Evolutionary conservation across 1,284 basidiomycete species (phyloP).

Genomic region (Trichosporon ovoides): DNA sequence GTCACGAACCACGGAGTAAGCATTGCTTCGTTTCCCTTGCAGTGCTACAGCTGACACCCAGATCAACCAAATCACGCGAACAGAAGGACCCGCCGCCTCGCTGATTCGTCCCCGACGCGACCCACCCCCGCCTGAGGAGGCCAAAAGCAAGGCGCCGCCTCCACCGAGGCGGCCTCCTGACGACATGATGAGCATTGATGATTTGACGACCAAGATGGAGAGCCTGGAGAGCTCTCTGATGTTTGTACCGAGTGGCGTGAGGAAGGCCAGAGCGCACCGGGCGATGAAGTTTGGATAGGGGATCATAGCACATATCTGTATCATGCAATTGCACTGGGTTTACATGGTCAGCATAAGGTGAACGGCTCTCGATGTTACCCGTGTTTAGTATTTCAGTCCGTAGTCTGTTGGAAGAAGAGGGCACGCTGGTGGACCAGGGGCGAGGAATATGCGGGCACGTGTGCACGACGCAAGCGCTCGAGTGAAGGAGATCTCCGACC

Average conservation of each 20-base stretch:
- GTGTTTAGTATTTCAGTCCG: too few relatives aligned
- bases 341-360: too few relatives aligned
- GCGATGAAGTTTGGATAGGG: slow-evolving; percentile 2
- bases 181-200: slow-evolving; percentile 29
- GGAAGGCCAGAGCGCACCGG: neutral
- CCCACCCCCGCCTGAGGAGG: neutral
- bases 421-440: too few relatives aligned
- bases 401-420: too few relatives aligned
- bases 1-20: slow-evolving; percentile 77
- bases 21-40: neutral
- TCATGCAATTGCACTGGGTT: neutral
- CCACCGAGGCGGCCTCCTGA: slow-evolving; percentile 11
- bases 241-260: slow-evolving; percentile 29
- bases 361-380: too few relatives aligned
- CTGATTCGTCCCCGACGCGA: slow-evolving; percentile 34
- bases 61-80: slow-evolving; percentile 36
- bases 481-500: too few relatives aligned
- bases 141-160: neutral
- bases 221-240: slow-evolving; percentile 29
- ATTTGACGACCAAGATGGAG: slow-evolving; percentile 23
- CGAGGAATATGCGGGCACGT: too few relatives aligned
- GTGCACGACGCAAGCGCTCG: too few relatives aligned
- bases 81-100: slow-evolving; percentile 36
- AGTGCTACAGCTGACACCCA: slow-evolving; percentile 19
- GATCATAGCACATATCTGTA: neutral